phyloP scores from a whole-genome alignment of 1,139 yeast species.

The Geotrichum fermentans region DNA sequence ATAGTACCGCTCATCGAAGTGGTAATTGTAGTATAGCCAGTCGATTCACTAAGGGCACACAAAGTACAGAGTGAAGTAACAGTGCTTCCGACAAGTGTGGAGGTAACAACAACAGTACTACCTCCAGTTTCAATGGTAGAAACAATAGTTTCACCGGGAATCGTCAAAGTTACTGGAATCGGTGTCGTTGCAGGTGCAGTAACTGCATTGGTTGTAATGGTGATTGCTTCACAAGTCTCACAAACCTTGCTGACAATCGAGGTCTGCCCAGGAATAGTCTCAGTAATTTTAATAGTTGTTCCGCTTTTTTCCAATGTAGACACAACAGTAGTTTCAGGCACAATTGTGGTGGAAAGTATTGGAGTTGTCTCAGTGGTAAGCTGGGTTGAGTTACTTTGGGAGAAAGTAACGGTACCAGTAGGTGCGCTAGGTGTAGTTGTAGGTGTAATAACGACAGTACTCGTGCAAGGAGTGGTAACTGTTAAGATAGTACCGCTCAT shows the following conservation, averaged over 20 bases:
- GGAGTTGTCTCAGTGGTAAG: neutral
- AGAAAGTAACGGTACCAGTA: neutral
- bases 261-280: neutral
- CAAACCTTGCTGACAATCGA: neutral
- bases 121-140: neutral
- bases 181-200: constrained; percentile 2
- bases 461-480: neutral
- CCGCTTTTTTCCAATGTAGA: neutral
- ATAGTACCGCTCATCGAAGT: neutral
- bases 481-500: neutral
- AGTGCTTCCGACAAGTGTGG: neutral
- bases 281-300: neutral
- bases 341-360: neutral
- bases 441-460: constrained; percentile 1
- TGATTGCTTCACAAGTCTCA: neutral
- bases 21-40: neutral
- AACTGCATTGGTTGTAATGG: neutral
- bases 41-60: neutral
- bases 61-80: neutral
- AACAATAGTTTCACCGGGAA: neutral
- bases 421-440: neutral
- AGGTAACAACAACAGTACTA: neutral
- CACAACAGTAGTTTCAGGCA: neutral
- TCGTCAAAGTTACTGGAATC: neutral
- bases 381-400: neutral